These are phyloP conservation scores for Apiospora hydei DNA, from an alignment of 2,329 filamentous ascomycete species.

Conservation along the genomic window DNA sequence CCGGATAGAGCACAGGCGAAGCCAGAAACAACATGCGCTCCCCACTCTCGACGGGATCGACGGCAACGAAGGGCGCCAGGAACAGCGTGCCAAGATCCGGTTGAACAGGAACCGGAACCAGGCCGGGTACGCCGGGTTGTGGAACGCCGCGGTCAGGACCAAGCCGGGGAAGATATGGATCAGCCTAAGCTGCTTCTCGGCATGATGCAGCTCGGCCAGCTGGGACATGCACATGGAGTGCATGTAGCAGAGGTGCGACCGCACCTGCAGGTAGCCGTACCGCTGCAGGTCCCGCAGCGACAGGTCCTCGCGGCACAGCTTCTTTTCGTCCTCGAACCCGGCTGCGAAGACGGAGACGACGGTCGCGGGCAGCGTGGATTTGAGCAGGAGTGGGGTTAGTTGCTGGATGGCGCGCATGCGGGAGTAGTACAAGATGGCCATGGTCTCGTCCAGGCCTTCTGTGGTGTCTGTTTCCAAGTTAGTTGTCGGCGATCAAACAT, in stretches of 20 bases:
- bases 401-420: conserved; percentile 39
- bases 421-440: conserved; percentile 43
- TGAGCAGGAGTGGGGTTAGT: conserved; percentile 38
- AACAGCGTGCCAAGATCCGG: conserved; percentile 14
- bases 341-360: conserved; percentile 23
- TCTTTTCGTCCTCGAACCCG: conserved; percentile 1
- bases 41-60: conserved; percentile 17
- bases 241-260: conserved; percentile 27
- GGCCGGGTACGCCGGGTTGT: conserved; percentile 14
- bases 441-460: conserved; percentile 40
- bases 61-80: background rate
- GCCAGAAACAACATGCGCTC: conserved; percentile 40
- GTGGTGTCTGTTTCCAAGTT: conserved; percentile 35
- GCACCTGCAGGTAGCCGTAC: background rate
- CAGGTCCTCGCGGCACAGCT: conserved; percentile 23
- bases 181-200: background rate
- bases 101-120: conserved; percentile 33
- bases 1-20: conserved; percentile 15
- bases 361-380: conserved; percentile 3
- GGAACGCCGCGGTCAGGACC: conserved; percentile 14
- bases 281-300: background rate
- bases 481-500: no score
- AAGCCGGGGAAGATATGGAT: conserved; percentile 25
- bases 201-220: conserved; percentile 17
- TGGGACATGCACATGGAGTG: conserved; percentile 16